Evolutionary conservation across 2,329 filamentous ascomycete species (phyloP).

Genomic region (Stagonosporopsis vannaccii): DNA sequence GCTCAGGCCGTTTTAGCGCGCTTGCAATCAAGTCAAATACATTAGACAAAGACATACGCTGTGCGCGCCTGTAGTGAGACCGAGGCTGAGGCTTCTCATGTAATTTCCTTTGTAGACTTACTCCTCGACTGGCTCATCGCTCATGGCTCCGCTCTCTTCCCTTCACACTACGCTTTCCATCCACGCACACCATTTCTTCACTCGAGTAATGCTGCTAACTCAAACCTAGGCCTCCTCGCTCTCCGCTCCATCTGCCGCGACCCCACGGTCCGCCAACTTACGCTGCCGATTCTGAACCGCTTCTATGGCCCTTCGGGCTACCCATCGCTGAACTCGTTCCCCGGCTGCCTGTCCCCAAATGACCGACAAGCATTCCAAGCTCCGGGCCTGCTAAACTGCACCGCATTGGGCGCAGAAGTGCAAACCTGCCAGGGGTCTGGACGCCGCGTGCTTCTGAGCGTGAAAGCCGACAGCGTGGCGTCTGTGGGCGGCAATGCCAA

Average conservation of each 20-base stretch:
- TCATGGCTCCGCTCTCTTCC: neutral
- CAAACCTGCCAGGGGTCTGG: slow-evolving; percentile 48
- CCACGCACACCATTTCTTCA: neutral
- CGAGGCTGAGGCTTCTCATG: neutral
- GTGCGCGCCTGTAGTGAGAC: slow-evolving; percentile 8
- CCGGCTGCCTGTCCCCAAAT: slow-evolving; percentile 44
- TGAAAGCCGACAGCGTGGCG: slow-evolving; percentile 44
- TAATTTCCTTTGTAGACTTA: neutral
- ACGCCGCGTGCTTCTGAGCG: slow-evolving; percentile 51
- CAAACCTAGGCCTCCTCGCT: slow-evolving; percentile 27
- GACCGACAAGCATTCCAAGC: slow-evolving; percentile 42
- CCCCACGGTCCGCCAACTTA: slow-evolving; percentile 48
- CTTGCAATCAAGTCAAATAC: slow-evolving; percentile 18
- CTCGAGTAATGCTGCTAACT: neutral
- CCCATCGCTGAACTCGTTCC: slow-evolving; percentile 45
- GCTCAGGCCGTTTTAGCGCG: slow-evolving; percentile 7
- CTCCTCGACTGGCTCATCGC: neutral
- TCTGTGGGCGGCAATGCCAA: slow-evolving; percentile 26
- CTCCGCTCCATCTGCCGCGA: slow-evolving; percentile 44
- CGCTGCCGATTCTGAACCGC: slow-evolving; percentile 43
- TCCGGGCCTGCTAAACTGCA: slow-evolving; percentile 50
- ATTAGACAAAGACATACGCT: slow-evolving; percentile 1
- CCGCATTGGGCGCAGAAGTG: slow-evolving; percentile 45
- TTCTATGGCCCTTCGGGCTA: slow-evolving; percentile 45
- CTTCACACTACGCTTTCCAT: neutral